Base-by-base conservation (phyloP, 768 basidiomycete species). In the Daedaleopsis nitida region DNA sequence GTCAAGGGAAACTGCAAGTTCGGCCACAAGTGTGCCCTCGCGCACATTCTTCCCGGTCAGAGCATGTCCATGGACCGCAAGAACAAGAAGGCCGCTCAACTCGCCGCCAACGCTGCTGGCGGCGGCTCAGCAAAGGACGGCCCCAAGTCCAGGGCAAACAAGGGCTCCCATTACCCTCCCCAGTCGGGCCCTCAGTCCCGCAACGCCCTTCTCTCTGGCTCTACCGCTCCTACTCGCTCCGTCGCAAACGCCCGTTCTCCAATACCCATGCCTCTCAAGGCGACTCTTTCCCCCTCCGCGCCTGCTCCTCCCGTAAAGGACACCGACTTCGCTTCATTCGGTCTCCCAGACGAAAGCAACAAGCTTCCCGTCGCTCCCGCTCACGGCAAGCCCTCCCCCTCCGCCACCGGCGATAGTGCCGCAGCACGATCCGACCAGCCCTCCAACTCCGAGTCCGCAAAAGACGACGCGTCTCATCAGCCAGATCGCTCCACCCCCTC, bases 41-140 rank as follows among this genome's bases (percentile, higher is more conserved):
- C 95, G 0, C 96, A 98, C 72, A 81, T 99, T 56, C 81, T 95
- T 9, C 96, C 96, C 1, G 96, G 96, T 10, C 94, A 98, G 77
- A 88, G 83, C 70, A 90, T 96, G 86, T 84, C 89, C 8, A 96
- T 96, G 92, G 96, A 98, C 70, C 80, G 95, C 67, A 96, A 97
- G 83, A 98, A 98, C 79, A 98, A 98, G 80, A 93, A 93, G 72
- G 87, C 91, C 14, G 92, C 92, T 0, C 92, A 93, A 68, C 72
- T 83, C 34, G 86, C 87, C 3, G 77, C 79, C 7, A 77, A 72
- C 14, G 73, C 78, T 19, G 71, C 60, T 3, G 73, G 72, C 23
- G 73, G 73, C 53, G 69, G 73, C 7, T 66, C 70, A 17, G 64
- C 76, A 51, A 64, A 75, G 55, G 69, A 77, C 59, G 69, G 72